Conservation (phyloP, 768 basidiomycete species). For the Mycena haematopus region DNA sequence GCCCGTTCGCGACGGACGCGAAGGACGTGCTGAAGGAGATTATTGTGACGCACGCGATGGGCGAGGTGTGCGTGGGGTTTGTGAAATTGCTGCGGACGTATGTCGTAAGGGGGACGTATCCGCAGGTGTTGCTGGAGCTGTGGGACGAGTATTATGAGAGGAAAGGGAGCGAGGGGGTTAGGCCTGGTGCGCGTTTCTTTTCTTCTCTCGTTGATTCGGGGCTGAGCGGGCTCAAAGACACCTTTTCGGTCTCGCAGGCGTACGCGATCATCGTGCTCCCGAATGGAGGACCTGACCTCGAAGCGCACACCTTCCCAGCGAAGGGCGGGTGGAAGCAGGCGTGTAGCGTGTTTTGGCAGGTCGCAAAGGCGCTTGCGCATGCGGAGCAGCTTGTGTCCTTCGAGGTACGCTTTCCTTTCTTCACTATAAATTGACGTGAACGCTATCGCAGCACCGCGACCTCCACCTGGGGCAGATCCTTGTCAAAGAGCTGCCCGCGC, state of each 20-base stretch:
- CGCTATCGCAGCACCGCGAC: constrained; percentile 82
- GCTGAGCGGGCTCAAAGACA: constrained; percentile 53
- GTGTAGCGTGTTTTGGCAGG: constrained; percentile 90
- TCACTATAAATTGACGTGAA: constrained; percentile 4
- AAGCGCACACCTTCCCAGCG: constrained; percentile 71
- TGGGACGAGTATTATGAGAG: constrained; percentile 86
- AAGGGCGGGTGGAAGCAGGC: constrained; percentile 86
- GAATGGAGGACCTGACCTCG: constrained; percentile 91
- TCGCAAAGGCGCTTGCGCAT: constrained; percentile 72
- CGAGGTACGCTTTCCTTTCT: constrained; percentile 64
- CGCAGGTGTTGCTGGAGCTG: constrained; percentile 71
- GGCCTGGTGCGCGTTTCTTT: constrained; percentile 66
- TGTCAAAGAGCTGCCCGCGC: constrained; percentile 58
- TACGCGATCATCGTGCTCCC: constrained; percentile 92
- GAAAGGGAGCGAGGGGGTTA: constrained; percentile 83
- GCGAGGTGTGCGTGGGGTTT: constrained; percentile 78
- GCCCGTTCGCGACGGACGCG: constrained; percentile 74
- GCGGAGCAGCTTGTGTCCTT: constrained; percentile 86
- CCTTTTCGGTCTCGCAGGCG: constrained; percentile 74
- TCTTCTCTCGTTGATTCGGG: not conserved
- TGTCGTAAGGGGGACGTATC: constrained; percentile 87
- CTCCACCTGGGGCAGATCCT: constrained; percentile 99
- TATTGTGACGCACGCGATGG: constrained; percentile 78
- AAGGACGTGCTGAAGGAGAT: constrained; percentile 83
- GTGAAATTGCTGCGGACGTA: constrained; percentile 83